Base-by-base conservation (phyloP, 176 grass and related monocot genomes). In the Oryza punctata region DNA sequence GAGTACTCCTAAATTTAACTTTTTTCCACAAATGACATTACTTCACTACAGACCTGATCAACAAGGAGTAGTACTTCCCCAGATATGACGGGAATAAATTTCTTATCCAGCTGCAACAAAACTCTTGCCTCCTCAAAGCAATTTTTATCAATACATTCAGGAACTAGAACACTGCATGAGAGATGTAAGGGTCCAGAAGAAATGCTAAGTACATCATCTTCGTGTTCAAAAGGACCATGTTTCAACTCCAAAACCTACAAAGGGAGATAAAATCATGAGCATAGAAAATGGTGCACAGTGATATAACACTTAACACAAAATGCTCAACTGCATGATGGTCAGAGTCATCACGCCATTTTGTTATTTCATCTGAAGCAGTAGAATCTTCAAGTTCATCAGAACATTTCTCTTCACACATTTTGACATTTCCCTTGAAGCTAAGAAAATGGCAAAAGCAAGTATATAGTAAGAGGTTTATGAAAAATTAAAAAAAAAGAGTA, bases 1-100 rank as follows among this genome's bases (percentile, higher is more conserved):
- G 37, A 38, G 7, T 38, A 38, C 33, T 38, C 7, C 37, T 38
- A 38, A 41, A 41, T 9, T 41, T 41, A 10, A 41, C 10, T 41
- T 41, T 41, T 41, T 41, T 38, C 70, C 29, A 75, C 12, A 79
- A 85, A 70, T 40, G 50, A 27, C 21, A 28, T 32, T 74, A 79
- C 70, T 69, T 13, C 27, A 67, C 23, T 52, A 69, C 73, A 32
- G 75, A 80, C 38, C 33, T 71, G 70, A 75, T 76, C 65, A 69
- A 98, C 85, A 79, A 98, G 90, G 57, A 98, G 65, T 70, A 98
- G 81, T 28, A 47, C 93, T 88, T 90, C 79, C 75, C 85, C 85
- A 64, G 96, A 94, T 76, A 98, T 71, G 41, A 95, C 82, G 5
- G 96, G 96, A 90, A 98, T 98, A 87, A 93, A 98, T 91, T 98